Evolutionary conservation across 495 filamentous ascomycete genomes (phyloP), one percentile per base, ranked within the genome.

Genomic region (Podospora australis): DNA sequence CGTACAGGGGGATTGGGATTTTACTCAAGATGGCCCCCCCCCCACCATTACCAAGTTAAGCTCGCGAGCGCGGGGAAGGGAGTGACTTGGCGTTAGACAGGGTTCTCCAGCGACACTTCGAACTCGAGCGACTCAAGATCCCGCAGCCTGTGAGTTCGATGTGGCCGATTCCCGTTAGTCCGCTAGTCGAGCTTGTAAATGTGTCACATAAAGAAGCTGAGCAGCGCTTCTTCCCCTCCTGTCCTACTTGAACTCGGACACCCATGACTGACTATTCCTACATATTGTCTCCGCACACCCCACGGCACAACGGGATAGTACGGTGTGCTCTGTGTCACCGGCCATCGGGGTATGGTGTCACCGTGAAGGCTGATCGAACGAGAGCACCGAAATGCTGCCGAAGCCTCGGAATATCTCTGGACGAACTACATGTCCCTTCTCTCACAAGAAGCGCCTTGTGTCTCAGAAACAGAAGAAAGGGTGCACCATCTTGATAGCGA

Each of bases 111-210:
- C 3, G 17, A 40, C 17, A 8, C 23, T 40, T 20, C 38, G 17
- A 40, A 20, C 9, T 40, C 11, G 38, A 40, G 38, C 38, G 23
- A 23, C 38, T 40, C 38, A 4, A 40, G 38, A 40, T 40, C 38
- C 21, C 32, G 32, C 32, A 6, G 11, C n/a, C 16, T 28, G 29
- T 26, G 20, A 44, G 6, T 24, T 20, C 26, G 19, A 32, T 49
- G 39, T 25, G 47, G 29, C 25, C 28, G 28, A 19, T 49, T 42
- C 46, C 39, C 39, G 20, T 35, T 49, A 35, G 11, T 17, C 39
- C 28, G 19, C 22, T 49, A 43, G 47, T 21, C 39, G 32, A 16
- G 19, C 32, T 16, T n/a, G 11, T 40, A n/a, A n/a, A n/a, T 40
- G 1, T 14, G 38, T 9, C 4, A 22, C 17, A 22, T 11, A 11